Conservation (phyloP, 1,284 basidiomycete species). For the Sanghuangporus weigelae region DNA sequence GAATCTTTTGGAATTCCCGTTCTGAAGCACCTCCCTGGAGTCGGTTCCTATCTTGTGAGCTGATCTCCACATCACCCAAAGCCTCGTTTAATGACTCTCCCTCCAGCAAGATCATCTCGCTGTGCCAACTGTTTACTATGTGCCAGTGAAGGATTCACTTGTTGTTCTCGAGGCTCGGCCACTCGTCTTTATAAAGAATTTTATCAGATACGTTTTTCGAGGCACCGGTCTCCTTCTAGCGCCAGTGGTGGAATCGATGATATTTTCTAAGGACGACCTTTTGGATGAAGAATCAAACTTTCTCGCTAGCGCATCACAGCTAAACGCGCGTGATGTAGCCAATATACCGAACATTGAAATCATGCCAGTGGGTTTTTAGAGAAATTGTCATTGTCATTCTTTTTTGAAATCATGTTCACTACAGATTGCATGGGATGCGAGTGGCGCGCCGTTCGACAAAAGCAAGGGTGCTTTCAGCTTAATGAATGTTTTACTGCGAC, state of each 20-base stretch:
- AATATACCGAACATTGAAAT: conserved; percentile 34
- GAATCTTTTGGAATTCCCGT: conserved; percentile 25
- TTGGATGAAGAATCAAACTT: conserved; percentile 23
- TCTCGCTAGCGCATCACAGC: conserved; percentile 4
- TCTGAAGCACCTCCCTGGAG: conserved; percentile 30
- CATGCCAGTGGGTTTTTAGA: conserved; percentile 24
- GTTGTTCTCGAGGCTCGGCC: conserved; percentile 20
- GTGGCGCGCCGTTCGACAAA: conserved; percentile 20
- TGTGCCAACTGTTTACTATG: conserved; percentile 26
- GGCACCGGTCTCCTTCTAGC: conserved; percentile 28
- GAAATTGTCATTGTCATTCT: not conserved
- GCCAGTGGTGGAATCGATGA: conserved; percentile 26
- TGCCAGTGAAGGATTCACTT: conserved; percentile 27
- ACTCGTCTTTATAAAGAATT: conserved; percentile 23
- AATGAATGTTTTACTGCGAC: conserved; percentile 27
- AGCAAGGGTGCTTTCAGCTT: conserved; percentile 25
- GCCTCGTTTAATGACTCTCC: not conserved
- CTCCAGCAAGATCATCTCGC: conserved; percentile 31
- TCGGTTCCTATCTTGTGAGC: conserved; percentile 28
- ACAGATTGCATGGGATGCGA: conserved; percentile 5
- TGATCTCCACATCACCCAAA: not conserved
- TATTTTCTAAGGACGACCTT: conserved; percentile 25
- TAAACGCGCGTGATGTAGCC: conserved; percentile 21
- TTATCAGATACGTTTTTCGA: conserved; percentile 27
- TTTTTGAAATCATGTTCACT: not conserved